Evolutionary conservation across 768 basidiomycete genomes (phyloP), one percentile per base, ranked within the genome.

Genomic region (Russula sp.): DNA sequence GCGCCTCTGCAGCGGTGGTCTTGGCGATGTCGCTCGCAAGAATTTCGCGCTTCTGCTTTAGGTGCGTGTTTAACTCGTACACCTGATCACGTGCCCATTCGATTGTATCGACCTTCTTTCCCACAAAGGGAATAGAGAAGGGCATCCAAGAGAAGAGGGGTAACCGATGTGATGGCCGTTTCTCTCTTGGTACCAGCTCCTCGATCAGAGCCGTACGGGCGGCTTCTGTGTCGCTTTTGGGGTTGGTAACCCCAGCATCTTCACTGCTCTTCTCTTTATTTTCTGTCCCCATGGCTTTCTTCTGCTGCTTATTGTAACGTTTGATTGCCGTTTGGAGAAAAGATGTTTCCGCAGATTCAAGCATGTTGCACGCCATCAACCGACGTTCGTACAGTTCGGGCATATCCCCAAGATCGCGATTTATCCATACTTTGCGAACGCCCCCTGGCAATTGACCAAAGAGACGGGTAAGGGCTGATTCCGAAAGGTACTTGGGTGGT

Each of bases 81-180:
- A 97, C 91, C 75, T 94, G 89, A 20, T 80, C 77, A 35, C 90
- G 79, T 20, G 86, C 84, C 94, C 94, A 97, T 2, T 94, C 87
- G 71, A 98, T 94, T 3, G 89, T 84, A 75, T 98, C 97, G 16
- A 98, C 94, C 73, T 96, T 89, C 73, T 91, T 73, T 8, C 97
- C 97, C 3, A 84, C 75, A 31, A 96, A 77, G 1, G 84, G 84
- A 31, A 88, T 75, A 9, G 79, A 77, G 62, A 84, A 82, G 0
- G 82, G 83, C 50, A 84, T 44, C 66, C 69, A 74, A 70, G 80
- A 80, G 9, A 84, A 78, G 13, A 62, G 71, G 18, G 73, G 81
- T 6, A 95, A 82, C 49, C 87, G 84, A 71, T 92, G 91, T 0
- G 84, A 84, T 0, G 96, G 97, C 2, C 96, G 83, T 68, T 91